Evolutionary conservation across 2,329 filamentous ascomycete genomes (phyloP), one percentile per base, ranked within the genome.

Genomic region (Ceratocystis diversiconidia): DNA sequence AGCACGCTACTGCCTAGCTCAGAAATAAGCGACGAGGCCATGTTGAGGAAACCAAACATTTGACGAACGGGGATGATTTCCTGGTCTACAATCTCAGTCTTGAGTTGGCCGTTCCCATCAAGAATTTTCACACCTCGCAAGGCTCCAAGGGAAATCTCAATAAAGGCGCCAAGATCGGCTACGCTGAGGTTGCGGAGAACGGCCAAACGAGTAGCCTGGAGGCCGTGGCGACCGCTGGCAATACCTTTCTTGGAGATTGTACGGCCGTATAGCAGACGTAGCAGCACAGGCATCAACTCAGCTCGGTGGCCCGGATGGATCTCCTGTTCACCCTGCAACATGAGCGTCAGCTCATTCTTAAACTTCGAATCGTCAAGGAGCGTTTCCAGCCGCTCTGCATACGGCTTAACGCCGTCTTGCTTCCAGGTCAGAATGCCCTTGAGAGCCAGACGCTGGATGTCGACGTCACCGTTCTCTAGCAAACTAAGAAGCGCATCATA

Each of bases 371-470:
- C 94, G 70, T 99, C 94, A 7, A 97, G 82, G 1, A 99, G 79
- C 70, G 90, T 92, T 68, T 90, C 82, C 28, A 99, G 76, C 70
- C 92, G 90, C 70, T 96, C 91, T 71, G 91, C 85, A 72, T 97
- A 96, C 0, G 85, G 81, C 67, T 81, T 82, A 62, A 99, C 79
- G 7, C 82, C 85, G 1, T 86, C 80, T 66, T 88, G 83, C 73
- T 96, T 97, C 92, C 94, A 99, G 0, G 90, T 84, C 63, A 96
- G 79, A 6, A 99, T 83, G 7, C 88, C 89, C 73, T 91, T 92
- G 44, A 99, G 79, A 0, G 91, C 86, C 59, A 87, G 83, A 70
- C 88, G 92, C 73, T 99, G 94, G 17, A 96, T 84, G 70, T 96
- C 92, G 2, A 86, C 81, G 72, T 99, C 94, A 71, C 94, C 94